Percentiles rank a stretch among this genome's conserved stretches.
Conservation (phyloP, 208 protist species). For the Trichomonas tenax region DNA sequence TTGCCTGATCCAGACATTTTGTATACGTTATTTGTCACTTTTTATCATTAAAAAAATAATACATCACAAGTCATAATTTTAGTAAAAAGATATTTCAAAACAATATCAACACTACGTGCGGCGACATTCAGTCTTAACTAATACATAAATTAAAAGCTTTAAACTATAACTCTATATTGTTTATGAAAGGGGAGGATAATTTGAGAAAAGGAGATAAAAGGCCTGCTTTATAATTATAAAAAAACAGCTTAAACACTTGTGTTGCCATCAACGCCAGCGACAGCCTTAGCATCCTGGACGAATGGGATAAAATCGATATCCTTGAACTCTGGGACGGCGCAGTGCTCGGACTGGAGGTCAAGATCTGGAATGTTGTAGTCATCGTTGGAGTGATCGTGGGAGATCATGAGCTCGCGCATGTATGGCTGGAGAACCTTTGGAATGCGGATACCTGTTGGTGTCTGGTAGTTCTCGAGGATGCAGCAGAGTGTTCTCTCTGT, state of each 20-base stretch:
- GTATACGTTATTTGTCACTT: background rate
- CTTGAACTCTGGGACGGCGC: background rate
- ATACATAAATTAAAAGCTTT: no score
- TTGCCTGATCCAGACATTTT: background rate
- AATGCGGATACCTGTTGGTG: slow-evolving; percentile 48
- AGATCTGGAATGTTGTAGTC: slow-evolving; percentile 17
- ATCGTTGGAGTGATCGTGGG: background rate
- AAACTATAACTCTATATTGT: no score
- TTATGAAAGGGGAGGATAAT: no score
- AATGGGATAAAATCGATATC: slow-evolving; percentile 30
- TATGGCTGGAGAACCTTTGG: slow-evolving; percentile 55
- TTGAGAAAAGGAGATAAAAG: no score
- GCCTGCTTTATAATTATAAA: no score
- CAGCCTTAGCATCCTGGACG: slow-evolving; percentile 15
- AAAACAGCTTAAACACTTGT: no score
- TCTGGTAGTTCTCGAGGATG: slow-evolving; percentile 98
- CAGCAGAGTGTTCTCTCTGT: slow-evolving; percentile 94
- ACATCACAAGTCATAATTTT: no score
- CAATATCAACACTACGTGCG: no score
- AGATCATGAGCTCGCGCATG: slow-evolving; percentile 31
- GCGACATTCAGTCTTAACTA: no score
- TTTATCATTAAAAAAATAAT: no score
- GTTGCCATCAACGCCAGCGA: no score
- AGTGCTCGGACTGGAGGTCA: background rate
- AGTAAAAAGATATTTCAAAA: no score